Evolutionary conservation across 179 eudicot genomes (phyloP), one percentile per base, ranked within the genome.

Genomic region (Carnegiea gigantea): DNA sequence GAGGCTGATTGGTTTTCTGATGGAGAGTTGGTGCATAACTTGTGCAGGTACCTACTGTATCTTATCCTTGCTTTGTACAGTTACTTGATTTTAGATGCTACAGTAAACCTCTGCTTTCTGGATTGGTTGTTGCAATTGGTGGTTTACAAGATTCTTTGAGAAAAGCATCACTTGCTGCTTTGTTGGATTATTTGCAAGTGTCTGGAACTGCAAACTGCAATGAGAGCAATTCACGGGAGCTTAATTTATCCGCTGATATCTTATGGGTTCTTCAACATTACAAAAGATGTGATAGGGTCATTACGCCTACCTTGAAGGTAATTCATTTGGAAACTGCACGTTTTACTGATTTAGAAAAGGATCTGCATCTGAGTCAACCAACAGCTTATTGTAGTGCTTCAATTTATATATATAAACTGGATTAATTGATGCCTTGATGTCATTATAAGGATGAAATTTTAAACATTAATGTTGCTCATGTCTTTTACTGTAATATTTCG

Each of bases 261-360:
- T 88, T 93, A 80, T 96, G 99, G 99, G 87, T 94, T 84, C 97
- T 96, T 60, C 90, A 91, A 70, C 89, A 92, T 81, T 93, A 94
- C 84, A 89, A 79, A 90, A 93, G 85, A 89, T 91, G 92, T 77
- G 97, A 93, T 82, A 86, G 98, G 89, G 98, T 96, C 67, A 87
- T 91, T 65, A 81, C 91, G 83, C 99, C 99, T 26, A 84, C 98
- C 30, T 86, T 93, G 87, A 96, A 94, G 97, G 99, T 96, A 91
- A 77, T 67, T 82, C 15, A 82, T 54, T 30, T 40, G 21, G 44
- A 76, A 46, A 11, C 26, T 73, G 43, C 57, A 64, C 65, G 51
- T 59, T 54, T 33, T 33, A 54, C 2, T 54, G 6, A 2, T 36
- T 65, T 49, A 59, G 30, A n/a, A 28, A n/a, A 33, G 10, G 72